Base-by-base conservation (phyloP, 2,329 filamentous ascomycete species). In the Penicillium sp. region DNA sequence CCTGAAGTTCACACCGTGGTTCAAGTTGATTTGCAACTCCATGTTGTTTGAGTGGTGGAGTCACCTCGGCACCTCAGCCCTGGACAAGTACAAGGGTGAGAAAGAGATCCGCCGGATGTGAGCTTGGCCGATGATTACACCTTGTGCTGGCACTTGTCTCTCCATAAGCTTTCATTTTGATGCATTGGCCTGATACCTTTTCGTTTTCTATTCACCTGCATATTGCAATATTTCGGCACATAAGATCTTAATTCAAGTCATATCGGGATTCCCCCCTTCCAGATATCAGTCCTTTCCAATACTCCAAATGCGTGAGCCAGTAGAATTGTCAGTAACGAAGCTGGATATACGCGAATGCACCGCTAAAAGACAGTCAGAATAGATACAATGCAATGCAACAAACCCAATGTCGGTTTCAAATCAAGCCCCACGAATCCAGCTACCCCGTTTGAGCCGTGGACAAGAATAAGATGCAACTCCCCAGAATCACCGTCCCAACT, bases 41-140 rank as follows among this genome's bases (percentile, higher is more conserved):
- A 93, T 98, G 90, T 85, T 99, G 43, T 99, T 96, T 69, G 89
- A 97, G 76, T 99, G 95, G 95, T 99, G 95, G 95, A 82, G 87
- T 71, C 87, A 90, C 77, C 84, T 98, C 55, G 88, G 74, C 46
- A 73, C 95, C 66, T 80, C 84, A 24, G 90, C 90, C 10, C 81
- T 98, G 65, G 90, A 96, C 59, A 89, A 90, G 78, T 96, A 93
- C 78, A 84, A 86, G 77, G 88, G 91, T 72, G 93, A 98, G 81
- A 86, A 87, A 72, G 82, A 90, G 72, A 96, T 98, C 69, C 88
- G 91, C 66, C 87, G 93, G 66, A 97, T 97, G 93, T 81, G 60
- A 70, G 60, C 22, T 47, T 8, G 27, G 50, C 44, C 14, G 16
- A 29, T n/a, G 3, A 21, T 21, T 31, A 48, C 29, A 27, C n/a